Base-by-base conservation (phyloP, 2,329 filamentous ascomycete genomes). In the Fusarium sp. region DNA sequence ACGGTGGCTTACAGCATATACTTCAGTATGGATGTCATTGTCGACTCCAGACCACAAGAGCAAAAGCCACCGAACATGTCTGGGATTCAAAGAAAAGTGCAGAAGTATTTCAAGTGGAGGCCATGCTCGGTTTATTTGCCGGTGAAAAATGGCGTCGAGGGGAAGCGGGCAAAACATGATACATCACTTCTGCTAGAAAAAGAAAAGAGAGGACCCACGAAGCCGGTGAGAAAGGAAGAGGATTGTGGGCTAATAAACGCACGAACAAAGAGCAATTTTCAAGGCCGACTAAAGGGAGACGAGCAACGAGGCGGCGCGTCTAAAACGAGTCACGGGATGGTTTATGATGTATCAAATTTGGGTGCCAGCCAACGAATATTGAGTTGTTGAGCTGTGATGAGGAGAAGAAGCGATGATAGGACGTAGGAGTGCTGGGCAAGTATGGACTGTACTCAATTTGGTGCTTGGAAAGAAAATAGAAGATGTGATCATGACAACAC, bases 281-380 rank as follows among this genome's bases (percentile, higher is more conserved):
- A 25, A 31, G 31, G 22, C 36, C 38, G 18, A 55, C 41, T 35
- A 38, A 72, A 62, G 59, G 59, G 56, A 70, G 42, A 36, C 15
- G n/a, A 22, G 29, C n/a, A 18, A 50, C 18, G 47, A 50, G 47
- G 64, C 44, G 58, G 65, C 39, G 71, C 50, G 65, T 61, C 53
- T 50, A 57, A 53, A 60, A 55, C 44, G 42, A 72, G 47, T 61
- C 68, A 70, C 50, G 67, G 60, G 61, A 50, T 53, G 45, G 29
- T 39, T 62, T 65, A 42, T 75, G 72, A 75, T 63, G 38, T 67
- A 72, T 75, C 72, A 73, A 64, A 50, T 75, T 65, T 49, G 15
- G n/a, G 35, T 50, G 41, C 45, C 46, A 47, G 38, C 36, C 36
- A 64, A 38, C 61, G 29, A 15, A 25, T 36, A 35, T 31, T 41